Evolutionary conservation across 805 yeast species (phyloP).

Genomic region (Saturnispora mendoncae): DNA sequence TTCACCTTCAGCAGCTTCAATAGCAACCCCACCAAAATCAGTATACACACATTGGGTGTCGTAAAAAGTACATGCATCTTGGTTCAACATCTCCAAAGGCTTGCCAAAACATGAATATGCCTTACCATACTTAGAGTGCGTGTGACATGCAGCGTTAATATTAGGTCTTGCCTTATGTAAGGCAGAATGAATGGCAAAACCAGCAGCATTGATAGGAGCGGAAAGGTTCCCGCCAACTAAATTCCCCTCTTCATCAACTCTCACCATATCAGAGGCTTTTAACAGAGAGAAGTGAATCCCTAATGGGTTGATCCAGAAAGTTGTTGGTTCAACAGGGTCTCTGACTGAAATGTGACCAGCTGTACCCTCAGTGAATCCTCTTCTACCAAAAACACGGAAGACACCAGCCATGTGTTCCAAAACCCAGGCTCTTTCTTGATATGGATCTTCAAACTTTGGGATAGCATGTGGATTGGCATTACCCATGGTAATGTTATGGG

Average conservation of each 20-base stretch:
- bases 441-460: slow-evolving; percentile 43
- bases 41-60: slow-evolving; percentile 55
- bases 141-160: slow-evolving; percentile 63
- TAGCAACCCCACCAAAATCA: slow-evolving; percentile 73
- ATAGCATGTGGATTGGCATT: slow-evolving; percentile 40
- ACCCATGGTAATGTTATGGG: slow-evolving; percentile 53
- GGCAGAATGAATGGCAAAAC: slow-evolving; percentile 62
- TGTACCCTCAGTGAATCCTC: slow-evolving; percentile 64
- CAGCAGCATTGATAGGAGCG: slow-evolving; percentile 52
- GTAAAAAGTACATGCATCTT: slow-evolving; percentile 65
- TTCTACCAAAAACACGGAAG: slow-evolving; percentile 73
- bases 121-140: slow-evolving; percentile 58
- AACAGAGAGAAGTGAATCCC: slow-evolving; percentile 64
- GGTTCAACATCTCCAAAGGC: slow-evolving; percentile 70
- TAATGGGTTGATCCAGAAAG: slow-evolving; percentile 86
- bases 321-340: slow-evolving; percentile 71
- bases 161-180: slow-evolving; percentile 63
- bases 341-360: slow-evolving; percentile 84
- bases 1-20: slow-evolving; percentile 55
- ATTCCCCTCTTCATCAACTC: slow-evolving; percentile 53
- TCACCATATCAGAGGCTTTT: slow-evolving; percentile 55
- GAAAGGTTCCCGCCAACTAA: slow-evolving; percentile 47
- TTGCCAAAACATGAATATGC: slow-evolving; percentile 58
- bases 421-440: slow-evolving; percentile 44
- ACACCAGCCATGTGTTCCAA: slow-evolving; percentile 78